Evolutionary conservation across 2,329 filamentous ascomycete genomes (phyloP).

Genomic region (Moelleriella libera): DNA sequence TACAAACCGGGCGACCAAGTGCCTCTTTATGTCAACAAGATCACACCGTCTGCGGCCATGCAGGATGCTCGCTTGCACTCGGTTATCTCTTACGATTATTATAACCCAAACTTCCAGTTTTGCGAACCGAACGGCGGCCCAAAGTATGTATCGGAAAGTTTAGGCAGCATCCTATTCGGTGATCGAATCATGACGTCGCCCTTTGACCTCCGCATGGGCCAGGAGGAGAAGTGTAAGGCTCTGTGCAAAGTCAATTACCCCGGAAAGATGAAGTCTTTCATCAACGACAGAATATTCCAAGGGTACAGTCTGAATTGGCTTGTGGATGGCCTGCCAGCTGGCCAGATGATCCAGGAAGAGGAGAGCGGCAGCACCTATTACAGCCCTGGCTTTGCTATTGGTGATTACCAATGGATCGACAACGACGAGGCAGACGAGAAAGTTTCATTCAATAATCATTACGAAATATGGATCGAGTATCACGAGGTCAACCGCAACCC

Average conservation of each 20-base stretch:
- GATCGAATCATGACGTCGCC: constrained; percentile 96
- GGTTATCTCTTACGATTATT: constrained; percentile 95
- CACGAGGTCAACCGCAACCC: constrained; percentile 57
- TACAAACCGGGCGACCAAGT: constrained; percentile 72
- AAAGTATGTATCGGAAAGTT: constrained; percentile 60
- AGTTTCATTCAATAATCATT: constrained; percentile 76
- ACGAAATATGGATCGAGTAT: constrained; percentile 86
- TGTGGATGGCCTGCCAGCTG: constrained; percentile 84
- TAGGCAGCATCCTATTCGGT: constrained; percentile 94
- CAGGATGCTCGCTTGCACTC: constrained; percentile 73
- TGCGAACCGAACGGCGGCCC: constrained; percentile 68
- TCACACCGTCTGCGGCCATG: constrained; percentile 69
- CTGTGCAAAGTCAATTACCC: constrained; percentile 58
- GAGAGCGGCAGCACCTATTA: constrained; percentile 70
- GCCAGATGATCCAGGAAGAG: constrained; percentile 66
- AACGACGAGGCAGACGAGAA: constrained; percentile 36
- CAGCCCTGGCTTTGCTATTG: constrained; percentile 61
- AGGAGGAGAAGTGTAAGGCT: constrained; percentile 76
- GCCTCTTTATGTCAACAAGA: constrained; percentile 81
- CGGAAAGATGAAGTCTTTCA: constrained; percentile 55
- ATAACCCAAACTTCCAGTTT: constrained; percentile 76
- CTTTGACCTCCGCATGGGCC: constrained; percentile 74
- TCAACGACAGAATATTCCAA: constrained; percentile 69
- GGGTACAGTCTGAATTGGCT: constrained; percentile 93
- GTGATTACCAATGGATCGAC: constrained; percentile 42